Evolutionary conservation across 805 yeast genomes (phyloP), one percentile per base, ranked within the genome.

Genomic region (Candida suzukii): DNA sequence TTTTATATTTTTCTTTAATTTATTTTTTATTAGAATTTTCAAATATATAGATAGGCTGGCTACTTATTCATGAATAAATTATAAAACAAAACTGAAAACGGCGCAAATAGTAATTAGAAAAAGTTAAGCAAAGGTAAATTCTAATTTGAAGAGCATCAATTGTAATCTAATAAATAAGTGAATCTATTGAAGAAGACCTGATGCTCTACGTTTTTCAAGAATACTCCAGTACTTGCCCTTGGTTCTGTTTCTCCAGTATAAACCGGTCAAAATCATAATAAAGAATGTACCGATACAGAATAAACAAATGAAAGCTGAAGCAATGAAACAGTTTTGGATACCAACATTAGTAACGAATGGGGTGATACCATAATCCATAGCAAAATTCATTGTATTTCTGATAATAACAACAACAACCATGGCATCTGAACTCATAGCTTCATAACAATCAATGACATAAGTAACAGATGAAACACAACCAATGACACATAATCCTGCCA

Each of bases 381-480:
- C 80, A 52, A 80, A 80, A 14, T 76, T 72, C 71, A 78, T 71
- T 16, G 72, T 61, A 54, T 78, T 78, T 56, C 84, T 67, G 41
- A 78, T 70, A 21, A 78, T 50, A 32, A 79, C 70, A 16, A 76
- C 75, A 24, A 77, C 71, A 39, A 74, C 80, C 38, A 78, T 70
- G 1, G 77, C 76, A 35, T 72, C 73, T 6, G 73, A 66, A 30
- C 71, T 71, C 62, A 76, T 54, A 41, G 75, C 78, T 41, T 72
- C 70, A 55, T 78, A 78, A 43, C 71, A 63, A 48, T 80, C 86
- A 17, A 78, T 66, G 16, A 71, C 66, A 48, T 80, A 80, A 1
- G 80, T 70, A 40, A 73, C 67, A 19, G 80, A 61, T 10, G 66
- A 57, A 24, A 71, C 73, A 39, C 77, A 65, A 9, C 80, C 80